Evolutionary conservation across 352 stramenopile genomes (phyloP).

Genomic region (Phytopythium aichiense): DNA sequence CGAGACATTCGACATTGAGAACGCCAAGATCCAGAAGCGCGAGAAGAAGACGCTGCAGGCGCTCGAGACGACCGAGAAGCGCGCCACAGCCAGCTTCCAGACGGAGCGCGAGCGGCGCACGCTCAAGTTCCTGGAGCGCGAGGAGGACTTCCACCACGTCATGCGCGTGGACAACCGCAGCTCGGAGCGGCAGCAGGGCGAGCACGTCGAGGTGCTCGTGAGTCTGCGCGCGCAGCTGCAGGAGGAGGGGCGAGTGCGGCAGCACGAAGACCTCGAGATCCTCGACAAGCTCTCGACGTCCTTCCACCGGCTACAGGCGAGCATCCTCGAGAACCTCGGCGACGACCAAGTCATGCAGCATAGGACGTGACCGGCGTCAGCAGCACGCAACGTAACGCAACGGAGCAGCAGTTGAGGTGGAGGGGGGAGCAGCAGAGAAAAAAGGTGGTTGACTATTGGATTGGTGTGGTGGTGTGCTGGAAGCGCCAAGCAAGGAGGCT

Average conservation of each 20-base stretch:
- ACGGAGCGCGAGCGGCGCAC: constrained; percentile 66
- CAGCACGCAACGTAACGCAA: constrained; percentile 15
- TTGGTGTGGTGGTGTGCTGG: constrained; percentile 9
- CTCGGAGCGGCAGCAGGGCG: constrained; percentile 39
- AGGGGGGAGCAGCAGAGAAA: constrained; percentile 17
- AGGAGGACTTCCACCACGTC: constrained; percentile 59
- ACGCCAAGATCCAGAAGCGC: constrained; percentile 89
- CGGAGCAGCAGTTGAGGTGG: constrained; percentile 17
- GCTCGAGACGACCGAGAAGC: constrained; percentile 62
- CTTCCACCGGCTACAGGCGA: constrained; percentile 74
- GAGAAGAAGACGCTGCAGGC: constrained; percentile 82
- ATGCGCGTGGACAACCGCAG: constrained; percentile 69
- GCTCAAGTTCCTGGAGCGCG: constrained; percentile 49
- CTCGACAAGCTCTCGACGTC: constrained; percentile 77
- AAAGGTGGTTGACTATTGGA: constrained; percentile 30
- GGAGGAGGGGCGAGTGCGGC: constrained; percentile 41
- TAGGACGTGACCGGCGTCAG: constrained; percentile 3
- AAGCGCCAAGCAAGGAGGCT: not conserved
- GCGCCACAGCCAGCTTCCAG: constrained; percentile 51
- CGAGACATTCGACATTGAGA: constrained; percentile 92
- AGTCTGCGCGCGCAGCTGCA: constrained; percentile 46
- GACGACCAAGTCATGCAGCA: constrained; percentile 22
- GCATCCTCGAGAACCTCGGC: constrained; percentile 80
- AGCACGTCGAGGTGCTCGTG: constrained; percentile 46
- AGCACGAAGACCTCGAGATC: constrained; percentile 70